Percentiles rank a stretch among this genome's conserved stretches.
These are phyloP conservation scores for Fusarium torulosum DNA, from an alignment of 2,329 filamentous ascomycete genomes.

Conservation along the genomic window DNA sequence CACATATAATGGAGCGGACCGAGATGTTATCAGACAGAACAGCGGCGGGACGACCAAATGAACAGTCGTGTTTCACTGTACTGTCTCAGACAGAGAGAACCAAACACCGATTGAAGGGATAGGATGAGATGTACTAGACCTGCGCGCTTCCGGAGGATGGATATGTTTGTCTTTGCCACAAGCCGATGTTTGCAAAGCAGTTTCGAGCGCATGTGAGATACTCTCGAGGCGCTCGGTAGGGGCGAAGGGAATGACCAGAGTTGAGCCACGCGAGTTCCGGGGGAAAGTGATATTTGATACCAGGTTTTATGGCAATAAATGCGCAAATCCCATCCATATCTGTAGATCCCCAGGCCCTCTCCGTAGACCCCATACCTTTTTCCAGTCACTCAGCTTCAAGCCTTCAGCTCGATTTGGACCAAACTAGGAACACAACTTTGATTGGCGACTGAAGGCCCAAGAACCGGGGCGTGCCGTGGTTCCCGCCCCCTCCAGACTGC, in stretches of 20 bases:
- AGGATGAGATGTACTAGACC: not conserved
- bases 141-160: not conserved
- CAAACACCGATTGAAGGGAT: conserved; percentile 16
- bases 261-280: too few relatives aligned
- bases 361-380: not conserved
- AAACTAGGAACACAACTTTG: conserved; percentile 21
- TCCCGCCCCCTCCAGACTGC: conserved; percentile 42
- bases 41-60: not conserved
- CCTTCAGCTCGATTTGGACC: conserved; percentile 19
- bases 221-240: not conserved
- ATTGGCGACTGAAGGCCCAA: conserved; percentile 30
- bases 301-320: not conserved
- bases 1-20: conserved; percentile 9
- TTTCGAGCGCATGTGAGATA: not conserved
- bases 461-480: conserved; percentile 44
- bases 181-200: not conserved
- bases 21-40: conserved; percentile 22
- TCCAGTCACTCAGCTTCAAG: conserved; percentile 13
- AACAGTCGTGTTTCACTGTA: conserved; percentile 7
- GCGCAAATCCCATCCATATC: not conserved
- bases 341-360: not conserved
- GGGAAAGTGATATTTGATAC: not conserved
- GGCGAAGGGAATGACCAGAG: not conserved
- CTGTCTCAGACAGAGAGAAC: conserved; percentile 21
- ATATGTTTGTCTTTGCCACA: not conserved